A percentile compares a stretch with the other conserved stretches of the same genome.
These are phyloP conservation scores for Pythium angustatum DNA, from an alignment of 352 stramenopile genomes.

Conservation along the genomic window DNA sequence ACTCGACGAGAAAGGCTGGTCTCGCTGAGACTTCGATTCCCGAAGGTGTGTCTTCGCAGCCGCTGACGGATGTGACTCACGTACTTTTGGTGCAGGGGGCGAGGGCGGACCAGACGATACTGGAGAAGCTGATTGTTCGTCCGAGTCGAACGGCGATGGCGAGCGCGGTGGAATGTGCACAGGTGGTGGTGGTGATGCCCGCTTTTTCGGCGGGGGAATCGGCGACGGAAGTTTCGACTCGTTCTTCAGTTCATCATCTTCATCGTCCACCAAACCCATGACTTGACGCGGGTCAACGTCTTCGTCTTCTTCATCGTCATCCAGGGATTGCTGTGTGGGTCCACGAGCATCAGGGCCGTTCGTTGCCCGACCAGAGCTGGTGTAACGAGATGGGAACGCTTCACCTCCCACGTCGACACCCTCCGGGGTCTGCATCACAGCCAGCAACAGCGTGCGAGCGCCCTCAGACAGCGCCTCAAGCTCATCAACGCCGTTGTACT, in stretches of 20 bases:
- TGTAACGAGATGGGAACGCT: conserved; percentile 48
- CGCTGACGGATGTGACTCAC: conserved; percentile 22
- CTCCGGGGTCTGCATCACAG: conserved; percentile 88
- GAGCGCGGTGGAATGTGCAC: conserved; percentile 9
- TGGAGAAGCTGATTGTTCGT: conserved; percentile 22
- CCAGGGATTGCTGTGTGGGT: conserved; percentile 7
- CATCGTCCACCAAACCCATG: conserved; percentile 24
- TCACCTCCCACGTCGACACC: conserved; percentile 77
- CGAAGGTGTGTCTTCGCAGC: conserved; percentile 1
- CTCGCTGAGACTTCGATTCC: conserved; percentile 25
- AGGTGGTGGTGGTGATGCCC: conserved; percentile 18
- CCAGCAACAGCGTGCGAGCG: conserved; percentile 78
- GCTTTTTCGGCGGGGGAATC: conserved; percentile 13
- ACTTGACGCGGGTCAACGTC: conserved; percentile 20
- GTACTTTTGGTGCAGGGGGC: conserved; percentile 29
- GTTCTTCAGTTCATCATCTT: conserved; percentile 22
- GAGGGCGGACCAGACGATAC: conserved; percentile 23
- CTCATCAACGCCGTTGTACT: conserved; percentile 84
- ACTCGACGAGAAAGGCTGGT: conserved; percentile 8
- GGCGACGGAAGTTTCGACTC: conserved; percentile 16
- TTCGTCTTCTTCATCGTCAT: conserved; percentile 24
- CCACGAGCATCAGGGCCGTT: conserved; percentile 20
- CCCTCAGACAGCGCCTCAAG: conserved; percentile 86
- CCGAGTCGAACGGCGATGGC: conserved; percentile 18
- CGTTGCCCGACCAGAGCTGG: conserved; percentile 13